Evolutionary conservation across 164 flowering plant species (phyloP), one percentile per base, ranked within the genome.

Genomic region (Piper longum): DNA sequence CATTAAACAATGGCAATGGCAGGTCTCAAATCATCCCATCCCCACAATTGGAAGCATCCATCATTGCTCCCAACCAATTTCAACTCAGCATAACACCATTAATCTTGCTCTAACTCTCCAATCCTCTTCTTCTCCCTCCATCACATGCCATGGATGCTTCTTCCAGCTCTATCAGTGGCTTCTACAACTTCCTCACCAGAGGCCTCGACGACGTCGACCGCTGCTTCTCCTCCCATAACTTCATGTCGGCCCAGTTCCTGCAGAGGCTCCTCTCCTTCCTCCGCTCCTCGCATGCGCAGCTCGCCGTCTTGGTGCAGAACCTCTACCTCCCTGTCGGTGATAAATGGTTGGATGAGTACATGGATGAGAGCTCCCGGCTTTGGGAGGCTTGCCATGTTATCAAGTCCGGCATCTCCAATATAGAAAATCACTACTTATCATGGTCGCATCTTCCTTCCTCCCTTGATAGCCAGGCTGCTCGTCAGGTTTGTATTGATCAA

Each of bases 261-360:
- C 91, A 87, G 67, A 69, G 88, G 66, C 89, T 75, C 13, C 81
- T 95, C 16, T 80, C 89, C 2, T 86, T 85, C n/a, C 84, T 93
- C 48, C 78, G 96, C 75, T 85, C 96, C 41, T 83, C 76, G 63
- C 96, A 92, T 67, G 75, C 91, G 67, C 93, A 86, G 57, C 61
- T 92, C 36, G 85, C 86, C 54, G 75, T 83, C 43, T 74, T 92
- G n/a, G 96, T 88, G 11, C 93, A 92, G 60, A 92, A 82, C 68
- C 96, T 89, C 54, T 91, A 85, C 62, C 70, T 92, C 54, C 96
- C 98, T 1, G 84, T 81, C 1, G 91, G 96, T 0, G 97, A 87
- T 19, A 93, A 88, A 78, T 93, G 99, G 99, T 91, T 93, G 8
- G 91, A 93, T 56, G 99, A 93, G 67, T 93, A 88, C 83, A 93